Percentiles rank a stretch among this genome's conserved stretches.
Evolutionary conservation across 768 basidiomycete species (phyloP).

Genomic region (Tulasnella sp.): DNA sequence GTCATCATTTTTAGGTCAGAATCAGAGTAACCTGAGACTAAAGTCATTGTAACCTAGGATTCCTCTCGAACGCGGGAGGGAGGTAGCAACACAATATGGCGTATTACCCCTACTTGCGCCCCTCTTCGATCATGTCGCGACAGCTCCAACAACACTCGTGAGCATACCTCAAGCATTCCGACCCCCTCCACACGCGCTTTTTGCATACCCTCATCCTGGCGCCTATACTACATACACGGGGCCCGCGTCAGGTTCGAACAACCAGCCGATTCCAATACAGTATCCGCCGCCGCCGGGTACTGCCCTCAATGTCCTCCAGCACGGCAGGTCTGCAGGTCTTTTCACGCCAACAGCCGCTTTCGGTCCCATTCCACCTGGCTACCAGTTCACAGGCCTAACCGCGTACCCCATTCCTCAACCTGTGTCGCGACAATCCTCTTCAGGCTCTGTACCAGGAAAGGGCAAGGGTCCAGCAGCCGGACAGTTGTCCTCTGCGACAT

Average conservation of each 20-base stretch:
- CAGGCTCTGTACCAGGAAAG: neutral
- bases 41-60: conserved; percentile 51
- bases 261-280: conserved; percentile 1
- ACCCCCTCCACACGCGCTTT: conserved; percentile 1
- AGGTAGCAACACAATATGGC: conserved; percentile 85
- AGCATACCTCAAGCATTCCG: conserved; percentile 16
- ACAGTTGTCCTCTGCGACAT: neutral
- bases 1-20: conserved; percentile 22
- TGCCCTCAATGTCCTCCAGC: conserved; percentile 12
- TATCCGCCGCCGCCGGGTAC: conserved; percentile 12
- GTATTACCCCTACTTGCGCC: conserved; percentile 80
- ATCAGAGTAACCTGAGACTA: neutral
- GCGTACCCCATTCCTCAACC: conserved; percentile 7
- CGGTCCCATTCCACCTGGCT: conserved; percentile 7
- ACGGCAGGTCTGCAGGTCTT: conserved; percentile 6
- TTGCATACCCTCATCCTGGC: neutral
- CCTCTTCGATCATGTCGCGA: conserved; percentile 80
- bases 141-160: conserved; percentile 53
- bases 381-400: conserved; percentile 4
- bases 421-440: neutral
- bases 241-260: neutral
- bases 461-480: neutral
- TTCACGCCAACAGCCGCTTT: conserved; percentile 12
- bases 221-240: neutral
- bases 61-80: conserved; percentile 86